Conservation (phyloP, 352 stramenopile species). For the Phytophthora meadii region DNA sequence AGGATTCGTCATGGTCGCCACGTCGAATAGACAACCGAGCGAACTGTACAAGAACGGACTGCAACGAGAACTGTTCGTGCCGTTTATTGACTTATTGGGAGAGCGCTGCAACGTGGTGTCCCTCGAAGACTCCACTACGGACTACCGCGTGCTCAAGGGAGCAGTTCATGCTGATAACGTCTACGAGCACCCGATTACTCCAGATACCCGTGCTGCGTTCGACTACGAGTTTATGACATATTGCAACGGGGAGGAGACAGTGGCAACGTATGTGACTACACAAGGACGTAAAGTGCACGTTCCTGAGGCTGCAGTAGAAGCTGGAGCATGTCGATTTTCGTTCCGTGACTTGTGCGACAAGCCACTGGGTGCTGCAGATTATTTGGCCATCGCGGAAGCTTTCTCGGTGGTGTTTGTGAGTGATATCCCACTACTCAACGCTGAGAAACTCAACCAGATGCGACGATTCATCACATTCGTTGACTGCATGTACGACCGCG, state of each 20-base stretch:
- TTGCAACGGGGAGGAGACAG: conserved; percentile 57
- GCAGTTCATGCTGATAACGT: conserved; percentile 69
- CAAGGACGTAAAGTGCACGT: conserved; percentile 75
- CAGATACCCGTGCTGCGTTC: conserved; percentile 59
- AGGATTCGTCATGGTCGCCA: conserved; percentile 96
- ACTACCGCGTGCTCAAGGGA: conserved; percentile 85
- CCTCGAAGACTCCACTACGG: conserved; percentile 75
- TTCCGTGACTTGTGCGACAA: conserved; percentile 97
- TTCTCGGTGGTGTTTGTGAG: conserved; percentile 92
- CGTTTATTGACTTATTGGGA: conserved; percentile 95
- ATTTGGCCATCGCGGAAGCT: conserved; percentile 90
- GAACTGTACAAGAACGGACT: conserved; percentile 97
- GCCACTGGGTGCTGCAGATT: conserved; percentile 94
- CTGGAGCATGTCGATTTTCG: conserved; percentile 88
- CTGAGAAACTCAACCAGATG: conserved; percentile 92
- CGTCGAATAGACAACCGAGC: conserved; percentile 93
- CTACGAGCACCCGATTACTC: conserved; percentile 68
- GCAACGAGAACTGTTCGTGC: conserved; percentile 96
- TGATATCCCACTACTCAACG: conserved; percentile 90
- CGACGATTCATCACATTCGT: conserved; percentile 98
- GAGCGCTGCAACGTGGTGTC: conserved; percentile 88
- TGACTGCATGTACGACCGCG: conserved; percentile 97
- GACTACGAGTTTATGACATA: conserved; percentile 72
- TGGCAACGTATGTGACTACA: conserved; percentile 61
- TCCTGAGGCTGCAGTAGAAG: conserved; percentile 56